Conservation (phyloP, 768 basidiomycete genomes). For the Lactifluus pinguis region DNA sequence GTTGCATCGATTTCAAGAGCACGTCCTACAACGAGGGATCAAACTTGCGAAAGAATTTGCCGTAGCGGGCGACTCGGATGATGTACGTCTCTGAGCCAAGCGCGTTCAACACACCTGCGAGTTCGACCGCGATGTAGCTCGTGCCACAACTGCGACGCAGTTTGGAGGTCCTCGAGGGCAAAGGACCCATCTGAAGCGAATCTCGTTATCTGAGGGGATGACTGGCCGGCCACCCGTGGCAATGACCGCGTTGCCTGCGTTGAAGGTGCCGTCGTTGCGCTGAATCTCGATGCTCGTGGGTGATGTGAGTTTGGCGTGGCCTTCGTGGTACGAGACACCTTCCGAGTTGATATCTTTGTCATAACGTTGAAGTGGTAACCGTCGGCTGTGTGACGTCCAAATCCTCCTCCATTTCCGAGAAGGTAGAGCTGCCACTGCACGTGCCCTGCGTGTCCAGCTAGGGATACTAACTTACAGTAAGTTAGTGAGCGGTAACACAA, state of each 20-base stretch:
- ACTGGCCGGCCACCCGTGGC: constrained; percentile 84
- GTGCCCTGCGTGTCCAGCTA: too few species aligned
- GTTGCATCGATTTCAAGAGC: constrained; percentile 85
- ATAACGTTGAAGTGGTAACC: constrained; percentile 70
- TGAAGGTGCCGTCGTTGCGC: constrained; percentile 54
- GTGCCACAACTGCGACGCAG: constrained; percentile 93
- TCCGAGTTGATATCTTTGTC: constrained; percentile 83
- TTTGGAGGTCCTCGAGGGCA: constrained; percentile 79
- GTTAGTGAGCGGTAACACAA: too few species aligned
- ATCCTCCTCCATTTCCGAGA: too few species aligned
- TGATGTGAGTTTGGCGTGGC: constrained; percentile 65
- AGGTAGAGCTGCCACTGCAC: too few species aligned
- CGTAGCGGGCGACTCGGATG: constrained; percentile 81
- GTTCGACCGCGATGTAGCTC: constrained; percentile 96
- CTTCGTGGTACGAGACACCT: constrained; percentile 78
- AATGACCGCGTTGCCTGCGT: constrained; percentile 70
- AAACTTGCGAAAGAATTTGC: constrained; percentile 87
- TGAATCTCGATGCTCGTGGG: constrained; percentile 66
- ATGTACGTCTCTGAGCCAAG: constrained; percentile 89
- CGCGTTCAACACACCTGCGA: constrained; percentile 91
- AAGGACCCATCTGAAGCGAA: constrained; percentile 97
- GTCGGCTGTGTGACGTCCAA: constrained; percentile 54
- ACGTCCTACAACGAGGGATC: constrained; percentile 80
- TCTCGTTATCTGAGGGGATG: constrained; percentile 63
- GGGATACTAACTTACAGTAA: too few species aligned